These are phyloP conservation scores for Penicillium goetzii DNA, from an alignment of 495 filamentous ascomycete genomes.

Conservation along the genomic window DNA sequence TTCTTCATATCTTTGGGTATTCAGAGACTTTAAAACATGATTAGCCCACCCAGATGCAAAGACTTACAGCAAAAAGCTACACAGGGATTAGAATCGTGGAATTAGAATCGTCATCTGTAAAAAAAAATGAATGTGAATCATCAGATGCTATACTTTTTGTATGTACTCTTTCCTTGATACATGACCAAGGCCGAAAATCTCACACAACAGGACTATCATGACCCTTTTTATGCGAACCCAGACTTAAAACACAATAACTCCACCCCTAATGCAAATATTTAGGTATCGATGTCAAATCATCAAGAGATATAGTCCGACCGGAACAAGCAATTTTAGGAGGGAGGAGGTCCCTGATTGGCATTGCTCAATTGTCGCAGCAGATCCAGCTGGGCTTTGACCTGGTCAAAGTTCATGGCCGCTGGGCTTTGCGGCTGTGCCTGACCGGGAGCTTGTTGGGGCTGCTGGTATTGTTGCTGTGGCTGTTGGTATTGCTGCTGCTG, in stretches of 20 bases:
- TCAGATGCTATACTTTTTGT: slow-evolving; percentile 7
- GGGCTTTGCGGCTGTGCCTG: slow-evolving; percentile 42
- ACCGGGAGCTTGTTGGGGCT: slow-evolving; percentile 46
- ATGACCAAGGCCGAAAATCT: not conserved
- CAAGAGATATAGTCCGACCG: slow-evolving; percentile 5
- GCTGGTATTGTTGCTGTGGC: slow-evolving; percentile 36
- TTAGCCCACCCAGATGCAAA: no score
- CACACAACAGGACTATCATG: slow-evolving; percentile 15
- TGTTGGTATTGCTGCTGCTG: slow-evolving; percentile 42
- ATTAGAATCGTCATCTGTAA: not conserved
- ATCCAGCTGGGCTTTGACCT: slow-evolving; percentile 53
- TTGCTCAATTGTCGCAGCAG: slow-evolving; percentile 48
- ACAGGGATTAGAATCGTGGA: not conserved
- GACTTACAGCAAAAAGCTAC: not conserved
- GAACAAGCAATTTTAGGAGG: slow-evolving; percentile 30
- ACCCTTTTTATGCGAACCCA: slow-evolving; percentile 23
- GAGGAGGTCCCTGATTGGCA: slow-evolving; percentile 42
- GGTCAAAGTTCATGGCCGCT: slow-evolving; percentile 44
- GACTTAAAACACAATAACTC: slow-evolving; percentile 19
- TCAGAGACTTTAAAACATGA: no score
- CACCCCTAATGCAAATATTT: slow-evolving; percentile 38
- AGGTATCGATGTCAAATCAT: slow-evolving; percentile 22
- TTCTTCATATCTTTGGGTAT: no score
- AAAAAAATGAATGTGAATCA: not conserved
- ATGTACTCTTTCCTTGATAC: slow-evolving; percentile 26